phyloP scores from a whole-genome alignment of 129 eudicot genomes.

The Heracleum sosnowskyi region DNA sequence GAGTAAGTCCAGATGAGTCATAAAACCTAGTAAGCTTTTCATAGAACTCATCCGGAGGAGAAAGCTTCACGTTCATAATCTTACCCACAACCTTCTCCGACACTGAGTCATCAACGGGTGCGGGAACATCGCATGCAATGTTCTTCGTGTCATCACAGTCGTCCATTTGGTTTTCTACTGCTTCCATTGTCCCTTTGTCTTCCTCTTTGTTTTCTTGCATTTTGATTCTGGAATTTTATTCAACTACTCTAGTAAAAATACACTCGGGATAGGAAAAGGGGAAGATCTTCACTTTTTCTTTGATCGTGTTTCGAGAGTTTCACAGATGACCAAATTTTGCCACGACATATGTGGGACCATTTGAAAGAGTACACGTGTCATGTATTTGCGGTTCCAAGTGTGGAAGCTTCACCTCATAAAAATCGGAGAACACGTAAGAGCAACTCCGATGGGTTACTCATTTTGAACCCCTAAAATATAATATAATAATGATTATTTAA shows the following conservation, averaged over 20 bases:
- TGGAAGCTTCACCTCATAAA: neutral
- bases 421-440: no score
- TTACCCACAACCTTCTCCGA: neutral
- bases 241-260: neutral
- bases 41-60: constrained; percentile 32
- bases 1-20: constrained; percentile 47
- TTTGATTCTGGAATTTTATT: neutral
- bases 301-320: neutral
- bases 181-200: neutral
- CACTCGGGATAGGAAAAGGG: neutral
- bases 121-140: neutral
- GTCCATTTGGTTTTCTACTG: neutral
- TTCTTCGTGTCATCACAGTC: neutral
- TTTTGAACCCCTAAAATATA: no score
- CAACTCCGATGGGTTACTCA: no score
- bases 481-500: no score
- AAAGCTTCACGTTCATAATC: constrained; percentile 13
- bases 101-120: neutral
- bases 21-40: constrained; percentile 38
- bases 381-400: neutral
- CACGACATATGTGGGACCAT: neutral
- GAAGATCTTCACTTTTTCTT: neutral
- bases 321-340: neutral
- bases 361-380: neutral
- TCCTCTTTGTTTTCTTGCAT: constrained; percentile 11